A percentile compares a stretch with the other conserved stretches of the same genome.
Evolutionary conservation across 176 grass and related monocot genomes (phyloP).

Genomic region (Zea luxurians): DNA sequence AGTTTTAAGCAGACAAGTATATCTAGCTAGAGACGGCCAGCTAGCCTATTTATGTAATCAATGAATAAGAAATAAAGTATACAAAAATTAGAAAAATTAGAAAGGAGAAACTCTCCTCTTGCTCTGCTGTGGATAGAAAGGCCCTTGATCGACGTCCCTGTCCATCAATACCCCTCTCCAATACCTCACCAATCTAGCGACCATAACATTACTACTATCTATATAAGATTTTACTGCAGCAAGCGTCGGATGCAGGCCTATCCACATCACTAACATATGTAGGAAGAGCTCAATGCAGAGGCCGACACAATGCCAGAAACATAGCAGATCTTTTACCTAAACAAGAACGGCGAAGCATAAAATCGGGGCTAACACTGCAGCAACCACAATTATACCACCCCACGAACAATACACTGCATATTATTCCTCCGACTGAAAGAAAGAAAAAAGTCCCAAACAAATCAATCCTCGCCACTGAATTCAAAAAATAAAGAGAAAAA

Average conservation of each 20-base stretch:
- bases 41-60: too few species aligned
- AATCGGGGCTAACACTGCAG: neutral
- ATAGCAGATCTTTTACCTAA: neutral
- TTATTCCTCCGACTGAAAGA: conserved; percentile 49
- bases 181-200: too few species aligned
- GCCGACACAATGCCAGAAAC: neutral
- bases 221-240: neutral
- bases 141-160: too few species aligned
- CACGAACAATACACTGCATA: conserved; percentile 59
- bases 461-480: conserved; percentile 55
- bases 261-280: neutral
- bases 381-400: conserved; percentile 42
- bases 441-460: conserved; percentile 55
- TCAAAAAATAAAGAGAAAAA: conserved; percentile 33
- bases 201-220: too few species aligned
- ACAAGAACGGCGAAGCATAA: neutral
- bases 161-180: too few species aligned
- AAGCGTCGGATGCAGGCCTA: neutral
- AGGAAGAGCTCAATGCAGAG: neutral
- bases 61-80: too few species aligned
- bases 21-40: too few species aligned
- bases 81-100: too few species aligned
- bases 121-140: too few species aligned
- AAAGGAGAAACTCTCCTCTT: too few species aligned
- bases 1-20: too few species aligned